Conservation (phyloP, 495 filamentous ascomycete genomes). For the Neurospora intermedia region DNA sequence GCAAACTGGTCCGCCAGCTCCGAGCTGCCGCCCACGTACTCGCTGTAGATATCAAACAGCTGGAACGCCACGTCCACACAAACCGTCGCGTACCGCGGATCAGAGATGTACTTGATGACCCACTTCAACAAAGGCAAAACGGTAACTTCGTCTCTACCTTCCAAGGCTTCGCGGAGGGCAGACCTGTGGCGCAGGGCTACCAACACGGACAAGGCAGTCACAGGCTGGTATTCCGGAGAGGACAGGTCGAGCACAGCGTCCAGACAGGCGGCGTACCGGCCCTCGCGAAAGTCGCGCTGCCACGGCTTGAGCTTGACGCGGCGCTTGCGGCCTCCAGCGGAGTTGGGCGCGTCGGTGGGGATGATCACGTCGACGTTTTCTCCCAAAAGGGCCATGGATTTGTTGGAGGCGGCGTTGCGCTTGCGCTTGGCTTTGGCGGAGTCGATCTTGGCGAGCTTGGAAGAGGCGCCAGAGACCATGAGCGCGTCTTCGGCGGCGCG, state of each 20-base stretch:
- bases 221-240: slow-evolving; percentile 39
- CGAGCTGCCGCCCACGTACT: slow-evolving; percentile 61
- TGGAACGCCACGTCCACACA: slow-evolving; percentile 71
- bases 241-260: slow-evolving; percentile 57
- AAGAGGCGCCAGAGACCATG: slow-evolving; percentile 61
- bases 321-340: slow-evolving; percentile 35
- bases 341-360: slow-evolving; percentile 12
- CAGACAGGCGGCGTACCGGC: slow-evolving; percentile 63
- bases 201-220: slow-evolving; percentile 61
- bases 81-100: slow-evolving; percentile 66
- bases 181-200: slow-evolving; percentile 79
- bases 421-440: slow-evolving; percentile 57
- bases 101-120: slow-evolving; percentile 64
- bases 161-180: slow-evolving; percentile 70
- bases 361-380: slow-evolving; percentile 84
- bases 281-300: slow-evolving; percentile 72
- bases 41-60: slow-evolving; percentile 76
- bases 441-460: slow-evolving; percentile 51
- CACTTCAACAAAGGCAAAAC: slow-evolving; percentile 77
- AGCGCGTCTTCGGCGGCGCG: slow-evolving; percentile 80
- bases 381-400: slow-evolving; percentile 73
- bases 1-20: slow-evolving; percentile 60
- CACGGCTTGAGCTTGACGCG: slow-evolving; percentile 57
- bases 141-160: slow-evolving; percentile 69
- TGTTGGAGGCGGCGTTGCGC: slow-evolving; percentile 56